Base-by-base conservation (phyloP, 495 filamentous ascomycete genomes). In the Xylaria scruposa region DNA sequence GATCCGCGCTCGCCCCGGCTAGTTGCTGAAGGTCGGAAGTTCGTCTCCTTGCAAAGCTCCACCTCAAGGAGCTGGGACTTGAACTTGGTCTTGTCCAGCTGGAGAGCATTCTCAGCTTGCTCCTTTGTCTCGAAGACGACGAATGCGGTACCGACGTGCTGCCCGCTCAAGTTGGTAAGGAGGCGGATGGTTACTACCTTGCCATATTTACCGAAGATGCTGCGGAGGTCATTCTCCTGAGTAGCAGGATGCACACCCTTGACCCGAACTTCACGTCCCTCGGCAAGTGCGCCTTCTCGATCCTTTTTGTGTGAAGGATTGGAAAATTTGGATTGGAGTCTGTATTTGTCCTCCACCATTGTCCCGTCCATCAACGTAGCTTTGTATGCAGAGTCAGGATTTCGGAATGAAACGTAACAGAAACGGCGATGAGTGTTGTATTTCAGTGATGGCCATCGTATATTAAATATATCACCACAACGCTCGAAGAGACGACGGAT, bases 391-490 rank as follows among this genome's bases (percentile, higher is more conserved):
- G 88, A 85, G 5, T 83, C 84, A 2, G 88, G 78, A 44, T 88
- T 89, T 49, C 90, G 85, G 79, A 97, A 98, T 58, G 97, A 92
- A 9, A 97, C 85, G 78, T 99, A 99, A 81, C 94, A 97, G 82
- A 99, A 99, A 6, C 95, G 91, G 40, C 96, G 92, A 75, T 91
- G 90, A 7, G 91, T 92, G 74, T 97, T 93, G 78, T 86, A 94
- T 80, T 95, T 95, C 58, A 99, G 88, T 51, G 92, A 96, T 8
- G 96, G 96, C 78, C 95, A 95, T 15, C 96, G 92, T 65, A 99
- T 85, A 76, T 91, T 93, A 66, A 95, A 84, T 67, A 99, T 90
- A 44, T 95, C 89, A 63, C 96, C 95, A 76, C 87, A 94, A 70
- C 88, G 80, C 72, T 88, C 83, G 80, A 98, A 97, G 26, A 97